A percentile compares a stretch with the other conserved stretches of the same genome.
Conservation (phyloP, 176 grass and related monocot genomes). For the Oropetium thomaeum region DNA sequence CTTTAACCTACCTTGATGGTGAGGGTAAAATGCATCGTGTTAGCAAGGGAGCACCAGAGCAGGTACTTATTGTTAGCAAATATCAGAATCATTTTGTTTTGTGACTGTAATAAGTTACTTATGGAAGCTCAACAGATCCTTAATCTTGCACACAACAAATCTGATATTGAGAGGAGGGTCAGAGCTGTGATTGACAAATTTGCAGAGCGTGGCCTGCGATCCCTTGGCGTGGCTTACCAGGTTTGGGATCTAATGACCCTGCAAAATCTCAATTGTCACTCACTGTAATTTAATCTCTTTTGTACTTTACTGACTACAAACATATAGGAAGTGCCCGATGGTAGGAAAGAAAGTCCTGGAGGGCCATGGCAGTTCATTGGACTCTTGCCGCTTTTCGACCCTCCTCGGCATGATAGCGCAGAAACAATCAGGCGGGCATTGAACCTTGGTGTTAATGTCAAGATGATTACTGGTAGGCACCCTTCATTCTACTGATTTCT, state of each 20-base stretch:
- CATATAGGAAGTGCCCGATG: slow-evolving; percentile 77
- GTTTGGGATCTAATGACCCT: slow-evolving; percentile 25
- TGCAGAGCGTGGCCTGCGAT: slow-evolving; percentile 74
- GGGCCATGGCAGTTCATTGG: slow-evolving; percentile 85
- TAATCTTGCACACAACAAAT: slow-evolving; percentile 81
- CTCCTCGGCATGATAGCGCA: slow-evolving; percentile 88
- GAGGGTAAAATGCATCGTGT: slow-evolving; percentile 80
- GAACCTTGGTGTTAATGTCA: slow-evolving; percentile 85
- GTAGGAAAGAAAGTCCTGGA: slow-evolving; percentile 79
- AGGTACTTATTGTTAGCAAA: slow-evolving; percentile 41
- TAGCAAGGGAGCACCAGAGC: slow-evolving; percentile 95
- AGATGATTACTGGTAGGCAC: slow-evolving; percentile 82
- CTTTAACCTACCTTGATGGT: slow-evolving; percentile 72
- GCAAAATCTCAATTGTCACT: not conserved
- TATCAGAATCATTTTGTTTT: not conserved
- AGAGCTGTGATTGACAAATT: slow-evolving; percentile 90
- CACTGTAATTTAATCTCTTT: not conserved
- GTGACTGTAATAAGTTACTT: slow-evolving; percentile 4
- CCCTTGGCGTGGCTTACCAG: slow-evolving; percentile 87
- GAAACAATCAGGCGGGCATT: slow-evolving; percentile 86
- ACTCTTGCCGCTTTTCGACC: slow-evolving; percentile 89
- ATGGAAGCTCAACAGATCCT: slow-evolving; percentile 59
- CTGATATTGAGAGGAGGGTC: slow-evolving; percentile 69
- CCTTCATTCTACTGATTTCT: not conserved
- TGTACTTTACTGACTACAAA: slow-evolving; percentile 11